phyloP scores from a whole-genome alignment of 192 early-diverging fungal genomes.

The Rhizophagus sp. region DNA sequence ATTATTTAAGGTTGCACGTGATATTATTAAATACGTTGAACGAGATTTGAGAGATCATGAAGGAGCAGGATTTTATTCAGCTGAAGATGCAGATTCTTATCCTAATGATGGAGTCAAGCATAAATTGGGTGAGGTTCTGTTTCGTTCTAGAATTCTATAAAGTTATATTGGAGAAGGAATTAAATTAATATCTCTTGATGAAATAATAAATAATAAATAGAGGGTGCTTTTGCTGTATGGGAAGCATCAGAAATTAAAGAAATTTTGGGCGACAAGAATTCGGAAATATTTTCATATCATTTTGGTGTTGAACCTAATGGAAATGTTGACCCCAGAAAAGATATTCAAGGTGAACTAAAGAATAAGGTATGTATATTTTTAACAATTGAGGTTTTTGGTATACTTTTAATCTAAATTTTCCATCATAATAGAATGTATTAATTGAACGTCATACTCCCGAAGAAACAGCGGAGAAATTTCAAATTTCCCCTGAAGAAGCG shows the following conservation, averaged over 20 bases:
- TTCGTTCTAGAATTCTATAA: no score
- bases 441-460: conserved; percentile 40
- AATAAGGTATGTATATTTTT: conserved; percentile 43
- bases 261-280: conserved; percentile 39
- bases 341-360: conserved; percentile 60
- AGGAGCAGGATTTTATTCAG: conserved; percentile 60
- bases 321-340: conserved; percentile 53
- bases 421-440: conserved; percentile 51
- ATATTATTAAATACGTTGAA: conserved; percentile 58
- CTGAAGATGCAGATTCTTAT: conserved; percentile 67
- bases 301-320: conserved; percentile 53
- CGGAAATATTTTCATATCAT: conserved; percentile 48
- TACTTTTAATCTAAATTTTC: not conserved
- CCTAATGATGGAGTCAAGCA: conserved; percentile 41
- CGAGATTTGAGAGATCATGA: conserved; percentile 48
- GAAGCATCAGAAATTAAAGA: conserved; percentile 46
- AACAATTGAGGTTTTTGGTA: no score
- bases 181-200: no score
- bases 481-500: conserved; percentile 33
- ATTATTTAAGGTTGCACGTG: conserved; percentile 38
- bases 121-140: conserved; percentile 44
- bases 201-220: conserved; percentile 34
- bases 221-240: conserved; percentile 71
- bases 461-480: conserved; percentile 44
- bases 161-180: no score